These are phyloP conservation scores for Glycine soja DNA, from an alignment of 306 rosid genomes.

Conservation along the genomic window DNA sequence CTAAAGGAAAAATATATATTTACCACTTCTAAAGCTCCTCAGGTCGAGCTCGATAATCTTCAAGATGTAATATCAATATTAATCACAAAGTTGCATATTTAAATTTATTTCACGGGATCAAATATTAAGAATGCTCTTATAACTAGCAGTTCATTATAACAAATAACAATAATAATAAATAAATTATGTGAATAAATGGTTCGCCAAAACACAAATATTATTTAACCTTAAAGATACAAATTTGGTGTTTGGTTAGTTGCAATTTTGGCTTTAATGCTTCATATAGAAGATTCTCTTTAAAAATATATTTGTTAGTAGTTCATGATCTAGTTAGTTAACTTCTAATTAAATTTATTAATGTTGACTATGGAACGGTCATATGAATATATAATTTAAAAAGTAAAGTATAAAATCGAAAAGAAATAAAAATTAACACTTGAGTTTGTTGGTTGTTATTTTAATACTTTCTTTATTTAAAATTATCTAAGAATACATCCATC, in stretches of 20 bases:
- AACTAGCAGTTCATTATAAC: neutral
- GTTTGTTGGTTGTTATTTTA: too few relatives aligned
- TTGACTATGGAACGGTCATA: constrained; percentile 6
- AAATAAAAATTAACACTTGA: too few relatives aligned
- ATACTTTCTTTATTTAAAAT: too few relatives aligned
- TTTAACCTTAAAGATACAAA: neutral
- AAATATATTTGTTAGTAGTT: neutral
- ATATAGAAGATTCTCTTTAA: neutral
- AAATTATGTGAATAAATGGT: neutral
- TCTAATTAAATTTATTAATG: neutral
- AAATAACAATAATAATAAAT: too few relatives aligned
- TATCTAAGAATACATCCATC: too few relatives aligned
- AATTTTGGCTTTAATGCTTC: neutral
- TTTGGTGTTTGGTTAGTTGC: neutral
- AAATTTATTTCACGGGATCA: neutral
- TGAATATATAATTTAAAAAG: too few relatives aligned
- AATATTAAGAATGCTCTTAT: neutral
- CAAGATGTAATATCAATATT: too few relatives aligned
- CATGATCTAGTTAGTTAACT: neutral
- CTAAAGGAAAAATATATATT: neutral
- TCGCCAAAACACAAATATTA: neutral
- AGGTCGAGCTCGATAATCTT: too few relatives aligned
- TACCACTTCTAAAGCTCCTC: neutral
- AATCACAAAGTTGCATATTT: neutral
- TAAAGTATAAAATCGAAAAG: too few relatives aligned